Evolutionary conservation across 768 basidiomycete species (phyloP), one percentile per base, ranked within the genome.

Genomic region (Psilocybe tampanensis): DNA sequence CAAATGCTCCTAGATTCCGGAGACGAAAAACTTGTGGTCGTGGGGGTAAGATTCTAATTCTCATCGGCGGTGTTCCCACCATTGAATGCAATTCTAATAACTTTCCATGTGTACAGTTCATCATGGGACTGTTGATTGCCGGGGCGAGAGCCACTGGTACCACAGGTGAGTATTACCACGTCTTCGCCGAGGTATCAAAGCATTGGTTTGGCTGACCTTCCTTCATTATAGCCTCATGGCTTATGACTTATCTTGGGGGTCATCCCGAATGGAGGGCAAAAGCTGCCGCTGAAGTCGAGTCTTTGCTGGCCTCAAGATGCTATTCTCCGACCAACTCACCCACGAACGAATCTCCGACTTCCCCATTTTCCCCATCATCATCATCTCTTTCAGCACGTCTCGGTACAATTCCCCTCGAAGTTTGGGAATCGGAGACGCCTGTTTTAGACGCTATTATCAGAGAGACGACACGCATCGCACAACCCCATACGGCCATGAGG

Each of bases 71-170:
- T 29, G 41, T 58, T 64, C 63, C 59, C 61, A 66, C 61, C 48
- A 47, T 56, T 43, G 49, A 44, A 58, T 63, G 62, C 45, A 61
- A 51, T 41, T 64, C 60, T 52, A 24, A 63, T 58, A 51, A 55
- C 26, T 49, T 62, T 52, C 51, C 60, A 58, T 66, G 43, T 63
- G 44, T 65, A 41, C 63, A 90, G 89, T 91, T 92, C 69, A 88
- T 90, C 57, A 90, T 91, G 86, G 90, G 90, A 29, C 73, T 92
- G 15, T 75, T 92, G 54, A 86, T 90, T 54, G 90, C 90, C 29
- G 90, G 90, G n/a, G 86, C 89, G 41, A 81, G 90, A 66, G 88
- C 90, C 12, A 92, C 89, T 44, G 89, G 89, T 11, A 87, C 87
- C 9, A 88, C 89, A 63, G 84, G 85, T 82, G 56, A 64, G 72